These are phyloP conservation scores for Platanus orientalis DNA, from an alignment of 164 flowering plant species.

Conservation along the genomic window DNA sequence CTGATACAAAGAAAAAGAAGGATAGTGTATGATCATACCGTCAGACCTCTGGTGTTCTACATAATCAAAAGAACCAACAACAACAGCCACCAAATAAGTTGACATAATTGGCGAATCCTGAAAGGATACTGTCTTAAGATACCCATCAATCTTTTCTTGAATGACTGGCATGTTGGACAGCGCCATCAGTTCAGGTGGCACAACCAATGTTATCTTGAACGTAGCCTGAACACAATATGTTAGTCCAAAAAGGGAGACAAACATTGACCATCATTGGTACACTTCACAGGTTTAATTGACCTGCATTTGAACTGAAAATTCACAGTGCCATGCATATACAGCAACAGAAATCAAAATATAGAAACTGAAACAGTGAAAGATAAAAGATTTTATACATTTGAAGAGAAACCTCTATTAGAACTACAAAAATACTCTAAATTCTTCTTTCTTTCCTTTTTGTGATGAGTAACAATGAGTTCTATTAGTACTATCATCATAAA, in stretches of 20 bases:
- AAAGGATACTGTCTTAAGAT: conserved; percentile 58
- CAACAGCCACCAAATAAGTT: conserved; percentile 91
- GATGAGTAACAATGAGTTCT: too few species aligned
- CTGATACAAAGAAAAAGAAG: not conserved
- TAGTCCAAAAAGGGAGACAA: not conserved
- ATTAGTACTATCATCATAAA: too few species aligned
- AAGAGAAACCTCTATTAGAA: too few species aligned
- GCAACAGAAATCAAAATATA: too few species aligned
- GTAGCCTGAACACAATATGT: conserved; percentile 60
- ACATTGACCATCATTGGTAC: not conserved
- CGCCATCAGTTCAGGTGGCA: conserved; percentile 76
- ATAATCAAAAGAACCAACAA: conserved; percentile 90
- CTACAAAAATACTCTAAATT: too few species aligned
- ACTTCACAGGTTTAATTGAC: too few species aligned
- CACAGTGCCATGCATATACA: not conserved
- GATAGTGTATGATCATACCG: conserved; percentile 39
- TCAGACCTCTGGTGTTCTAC: conserved; percentile 80
- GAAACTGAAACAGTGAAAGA: too few species aligned
- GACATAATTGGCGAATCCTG: conserved; percentile 95
- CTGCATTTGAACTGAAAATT: not conserved
- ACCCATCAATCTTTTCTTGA: conserved; percentile 64
- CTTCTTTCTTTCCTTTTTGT: too few species aligned
- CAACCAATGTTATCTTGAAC: conserved; percentile 78
- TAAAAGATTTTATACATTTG: too few species aligned
- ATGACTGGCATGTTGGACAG: conserved; percentile 91